Base-by-base conservation (phyloP, 768 basidiomycete species). In the Amanita polypyramis region DNA sequence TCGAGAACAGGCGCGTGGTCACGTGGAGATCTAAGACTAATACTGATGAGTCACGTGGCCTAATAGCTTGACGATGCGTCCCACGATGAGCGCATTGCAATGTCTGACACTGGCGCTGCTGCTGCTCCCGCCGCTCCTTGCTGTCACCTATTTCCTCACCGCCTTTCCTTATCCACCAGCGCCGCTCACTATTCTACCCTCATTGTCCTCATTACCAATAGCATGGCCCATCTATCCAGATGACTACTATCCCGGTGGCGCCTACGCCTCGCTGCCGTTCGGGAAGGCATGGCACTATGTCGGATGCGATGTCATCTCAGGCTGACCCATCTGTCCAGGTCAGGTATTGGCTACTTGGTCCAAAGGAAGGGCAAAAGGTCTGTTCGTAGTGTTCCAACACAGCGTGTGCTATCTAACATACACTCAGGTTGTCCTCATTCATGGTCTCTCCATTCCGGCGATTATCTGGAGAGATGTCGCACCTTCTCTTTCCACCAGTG, bases 391-490 rank as follows among this genome's bases (percentile, higher is more conserved):
- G 33, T 15, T 19, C 20, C 25, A 17, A 11, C 42, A 21, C 7
- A 8, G 11, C 27, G 23, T 17, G 21, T 15, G 17, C 27, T 25
- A 43, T 44, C 49, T 43, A 19, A 29, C 45, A 47, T 47, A 27
- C n/a, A 20, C 43, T 41, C 36, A 90, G 86, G 68, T 90, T 17
- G 77, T 86, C 8, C 69, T 89, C 29, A 81, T 91, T 6, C 82
- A 88, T 53, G 87, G 87, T 10, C 71, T 89, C 12, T 85, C 82
- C 12, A 76, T 87, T 29, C 85, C 87, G 5, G 70, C 85, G 27
- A 76, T 87, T 40, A 73, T 88, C 45, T 89, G 83, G 84, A 81
- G 76, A 57, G 80, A 87, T 36, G 72, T 91, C 19, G 82, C 80
- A 0, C 82, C 83, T 3, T 64, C 65, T 39, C 72, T 88, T 1